Base-by-base conservation (phyloP, 1,284 basidiomycete species). In the Mycosarcoma maydis region DNA sequence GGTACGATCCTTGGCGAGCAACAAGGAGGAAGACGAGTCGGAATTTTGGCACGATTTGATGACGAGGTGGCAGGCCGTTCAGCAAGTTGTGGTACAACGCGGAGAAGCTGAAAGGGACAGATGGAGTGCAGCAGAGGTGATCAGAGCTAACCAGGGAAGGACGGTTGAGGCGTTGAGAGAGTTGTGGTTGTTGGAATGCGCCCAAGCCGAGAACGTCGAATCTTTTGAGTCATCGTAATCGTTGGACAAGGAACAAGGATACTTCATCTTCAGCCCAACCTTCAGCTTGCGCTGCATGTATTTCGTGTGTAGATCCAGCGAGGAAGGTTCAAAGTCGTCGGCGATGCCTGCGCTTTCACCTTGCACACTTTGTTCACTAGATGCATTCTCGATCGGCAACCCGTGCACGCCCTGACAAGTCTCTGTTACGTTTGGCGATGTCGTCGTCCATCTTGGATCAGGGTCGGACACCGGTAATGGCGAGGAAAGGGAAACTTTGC, bases 401-500 rank as follows among this genome's bases (percentile, higher is more conserved):
- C n/a, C n/a, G n/a, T n/a, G n/a, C n/a, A n/a, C n/a, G n/a, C n/a
- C n/a, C n/a, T n/a, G n/a, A n/a, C n/a, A n/a, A n/a, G n/a, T n/a
- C n/a, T n/a, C n/a, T n/a, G n/a, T n/a, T n/a, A n/a, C n/a, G n/a
- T n/a, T n/a, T n/a, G n/a, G 29, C 2, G 29, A 8, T 30, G 29
- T 30, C 29, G 14, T 30, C 8, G 17, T 8, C 9, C 3, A 10
- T 32, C 17, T 9, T 17, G 14, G 8, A 1, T 49, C 32, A 62
- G 17, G 60, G 52, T 24, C 51, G 50, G 13, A 56, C 33, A 11
- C 67, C 67, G 5, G 67, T 71, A n/a, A 61, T 53, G 3, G 61
- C 67, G 2, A 71, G 42, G 19, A 71, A 71, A 8, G 67, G 61
- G 23, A 71, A 71, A 0, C 49, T 26, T n/a, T 59, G 56, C 6